Evolutionary conservation across 768 basidiomycete genomes (phyloP), one percentile per base, ranked within the genome.

Genomic region (Tulasnella sp.): DNA sequence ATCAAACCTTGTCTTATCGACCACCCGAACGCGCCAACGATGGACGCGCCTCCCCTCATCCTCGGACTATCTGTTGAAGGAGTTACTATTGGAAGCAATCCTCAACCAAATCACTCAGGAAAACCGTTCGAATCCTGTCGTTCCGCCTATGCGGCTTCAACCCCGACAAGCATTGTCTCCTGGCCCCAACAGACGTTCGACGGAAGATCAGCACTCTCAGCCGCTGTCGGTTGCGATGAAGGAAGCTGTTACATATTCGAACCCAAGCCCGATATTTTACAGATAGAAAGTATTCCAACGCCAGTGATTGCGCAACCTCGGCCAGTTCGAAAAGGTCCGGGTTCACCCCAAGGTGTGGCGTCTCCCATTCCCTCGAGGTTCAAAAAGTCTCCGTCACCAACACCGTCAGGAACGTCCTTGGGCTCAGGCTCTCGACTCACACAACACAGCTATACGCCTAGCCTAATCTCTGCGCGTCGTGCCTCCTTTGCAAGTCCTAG

Each of bases 401-500:
- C 71, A 4, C 29, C 71, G 42, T 72, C 71, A n/a, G 44, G 71
- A 35, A 72, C 71, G 42, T 72, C 71, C 39, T 29, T 72, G 32
- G 39, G 44, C 15, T 72, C 71, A n/a, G 71, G 39, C 39, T 72
- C 71, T 72, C 61, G 61, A 35, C 16, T 67, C 13, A 67, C 61
- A 35, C 61, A 67, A 67, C 61, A 35, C 26, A 67, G 61, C 61
- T 37, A 42, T 23, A 37, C 44, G n/a, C 71, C 71, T 20, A 40
- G 39, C 71, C 44, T 72, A 18, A 84, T 78, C 35, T 57, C 83
- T 83, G 61, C 79, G 87, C 11, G 88, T 89, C 5, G 90, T 91
- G 82, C 48, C 83, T 90, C 15, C 84, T 88, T n/a, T 84, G 87
- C 37, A 88, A 90, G 73, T 87, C 91, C 93, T n/a, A 91, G 90